Percentiles rank a stretch among this genome's conserved stretches.
These are phyloP conservation scores for Solanum chaucha DNA, from an alignment of 257 asterid species.

Conservation along the genomic window DNA sequence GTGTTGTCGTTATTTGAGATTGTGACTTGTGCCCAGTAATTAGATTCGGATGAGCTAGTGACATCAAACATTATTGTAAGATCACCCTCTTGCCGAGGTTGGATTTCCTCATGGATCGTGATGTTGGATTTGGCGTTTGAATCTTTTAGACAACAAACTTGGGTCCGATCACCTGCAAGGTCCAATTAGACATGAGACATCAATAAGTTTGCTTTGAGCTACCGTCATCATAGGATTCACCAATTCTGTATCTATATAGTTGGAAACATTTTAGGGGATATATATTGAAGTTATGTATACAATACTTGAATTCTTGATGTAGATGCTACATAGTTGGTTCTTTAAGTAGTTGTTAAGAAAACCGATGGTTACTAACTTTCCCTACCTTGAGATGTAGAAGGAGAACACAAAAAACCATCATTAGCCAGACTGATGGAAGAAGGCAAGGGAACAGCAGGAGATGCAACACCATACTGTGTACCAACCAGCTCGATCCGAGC, in stretches of 20 bases:
- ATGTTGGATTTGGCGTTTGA: conserved; percentile 15
- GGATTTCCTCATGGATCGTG: conserved; percentile 1
- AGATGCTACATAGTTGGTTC: background rate
- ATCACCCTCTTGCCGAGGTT: conserved; percentile 40
- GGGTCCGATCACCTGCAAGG: conserved; percentile 24
- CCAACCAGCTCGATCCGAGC: conserved; percentile 44
- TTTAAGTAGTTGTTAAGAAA: background rate
- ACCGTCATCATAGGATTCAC: background rate
- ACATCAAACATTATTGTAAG: conserved; percentile 54
- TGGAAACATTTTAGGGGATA: background rate
- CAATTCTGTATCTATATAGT: background rate
- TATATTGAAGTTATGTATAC: background rate
- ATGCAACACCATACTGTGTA: conserved; percentile 49
- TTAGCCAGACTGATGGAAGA: conserved; percentile 39
- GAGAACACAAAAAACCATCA: conserved; percentile 42
- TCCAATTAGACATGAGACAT: background rate
- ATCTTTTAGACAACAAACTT: conserved; percentile 36
- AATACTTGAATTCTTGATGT: background rate
- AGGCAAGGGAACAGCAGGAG: conserved; percentile 38
- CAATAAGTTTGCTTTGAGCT: background rate
- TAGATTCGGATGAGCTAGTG: conserved; percentile 18
- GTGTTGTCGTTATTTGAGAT: conserved; percentile 43
- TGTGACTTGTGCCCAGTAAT: conserved; percentile 54
- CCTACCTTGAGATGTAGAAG: conserved; percentile 25
- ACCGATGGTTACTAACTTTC: background rate